Base-by-base conservation (phyloP, 345 rosid species). In the Abelmoschus esculentus region DNA sequence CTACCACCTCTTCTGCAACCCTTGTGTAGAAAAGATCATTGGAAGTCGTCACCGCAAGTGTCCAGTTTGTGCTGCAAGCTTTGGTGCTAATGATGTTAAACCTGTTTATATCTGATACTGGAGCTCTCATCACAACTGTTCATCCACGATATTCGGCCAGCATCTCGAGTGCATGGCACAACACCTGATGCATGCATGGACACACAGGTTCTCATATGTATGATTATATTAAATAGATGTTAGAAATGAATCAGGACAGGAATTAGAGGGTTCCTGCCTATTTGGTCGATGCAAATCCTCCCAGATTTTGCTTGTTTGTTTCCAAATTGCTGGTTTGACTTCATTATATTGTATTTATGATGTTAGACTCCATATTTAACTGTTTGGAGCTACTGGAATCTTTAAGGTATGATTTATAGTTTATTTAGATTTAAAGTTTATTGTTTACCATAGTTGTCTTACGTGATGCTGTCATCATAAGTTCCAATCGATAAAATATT, bases 1-100 rank as follows among this genome's bases (percentile, higher is more conserved):
- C 85, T 96, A 80, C 80, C 99, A 92, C 71, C 79, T 96, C 78
- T 92, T 92, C 85, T 96, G 99, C 89, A 87, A 82, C 61, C 81
- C 86, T 56, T 96, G 98, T 75, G 84, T 96, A 38, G 93, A 87
- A 76, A 92, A 79, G 78, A 79, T 89, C 59, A 75, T 71, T 14
- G 95, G 77, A 82, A 86, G 84, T 67, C 88, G 98, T 34, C 96
- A 89, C 59, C 87, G 96, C 69, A 96, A 92, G 78, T 96, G 99
- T 75, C 97, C 97, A 10, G 81, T 79, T 3, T 96, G 99, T 72
- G 79, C 86, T 15, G 83, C 90, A 53, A 92, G 90, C 83, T 92
- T 96, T 67, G 96, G 99, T 56, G 78, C 81, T 17, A 96, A 90
- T 60, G 98, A 96, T 67, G 95, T 96, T 49, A 95, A 89, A 70